These are phyloP conservation scores for Ustilago xerochloae DNA, from an alignment of 1,284 basidiomycete species.

Conservation along the genomic window DNA sequence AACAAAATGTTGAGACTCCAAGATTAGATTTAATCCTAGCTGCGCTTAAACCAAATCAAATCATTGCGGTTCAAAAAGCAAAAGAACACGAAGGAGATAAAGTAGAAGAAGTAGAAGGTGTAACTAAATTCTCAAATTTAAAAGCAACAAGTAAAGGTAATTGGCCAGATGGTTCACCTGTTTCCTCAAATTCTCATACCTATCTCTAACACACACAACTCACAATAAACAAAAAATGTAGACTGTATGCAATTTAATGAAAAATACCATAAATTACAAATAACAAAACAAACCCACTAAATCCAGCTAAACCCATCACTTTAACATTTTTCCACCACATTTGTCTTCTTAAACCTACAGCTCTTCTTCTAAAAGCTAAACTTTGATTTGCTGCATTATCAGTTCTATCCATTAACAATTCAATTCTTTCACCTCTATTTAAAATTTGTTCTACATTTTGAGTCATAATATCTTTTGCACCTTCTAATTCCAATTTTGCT, in stretches of 20 bases:
- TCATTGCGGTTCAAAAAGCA: constrained; percentile 25
- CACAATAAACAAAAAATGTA: neutral
- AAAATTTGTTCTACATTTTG: constrained; percentile 78
- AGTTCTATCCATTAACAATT: constrained; percentile 95
- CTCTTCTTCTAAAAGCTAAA: constrained; percentile 92
- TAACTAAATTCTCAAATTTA: constrained; percentile 14
- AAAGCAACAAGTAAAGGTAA: constrained; percentile 33
- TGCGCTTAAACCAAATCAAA: constrained; percentile 53
- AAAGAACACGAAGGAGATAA: neutral
- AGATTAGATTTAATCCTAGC: constrained; percentile 60
- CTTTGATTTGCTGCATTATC: constrained; percentile 94
- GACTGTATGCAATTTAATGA: constrained; percentile 7
- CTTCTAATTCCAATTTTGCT: constrained; percentile 88
- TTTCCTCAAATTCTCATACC: constrained; percentile 2
- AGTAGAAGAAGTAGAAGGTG: neutral
- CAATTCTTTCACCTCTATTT: constrained; percentile 91
- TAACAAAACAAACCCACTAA: constrained; percentile 77
- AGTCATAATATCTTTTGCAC: constrained; percentile 97
- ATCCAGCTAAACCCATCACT: constrained; percentile 77
- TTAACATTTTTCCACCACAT: constrained; percentile 89
- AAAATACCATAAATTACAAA: constrained; percentile 37
- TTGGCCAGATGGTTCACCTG: constrained; percentile 43
- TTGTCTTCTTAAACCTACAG: constrained; percentile 83
- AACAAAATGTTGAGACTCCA: constrained; percentile 50
- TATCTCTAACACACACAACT: constrained; percentile 18